These are phyloP conservation scores for Taxillus chinensis DNA, from an alignment of 164 flowering plant genomes.

Conservation along the genomic window DNA sequence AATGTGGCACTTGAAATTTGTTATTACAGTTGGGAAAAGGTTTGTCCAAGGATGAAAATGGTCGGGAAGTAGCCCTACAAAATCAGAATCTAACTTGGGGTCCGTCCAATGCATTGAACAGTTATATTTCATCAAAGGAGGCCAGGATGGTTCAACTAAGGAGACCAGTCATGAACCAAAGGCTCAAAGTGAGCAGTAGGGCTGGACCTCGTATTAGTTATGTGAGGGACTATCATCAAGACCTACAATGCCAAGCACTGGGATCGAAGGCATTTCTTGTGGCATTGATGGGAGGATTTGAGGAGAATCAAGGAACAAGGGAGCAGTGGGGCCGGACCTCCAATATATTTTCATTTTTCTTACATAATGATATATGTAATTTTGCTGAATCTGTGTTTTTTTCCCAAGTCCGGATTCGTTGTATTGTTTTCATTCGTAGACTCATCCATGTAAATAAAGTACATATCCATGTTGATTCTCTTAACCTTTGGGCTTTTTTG, in stretches of 20 bases:
- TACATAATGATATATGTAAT: no score
- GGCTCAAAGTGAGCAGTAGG: conserved; percentile 32
- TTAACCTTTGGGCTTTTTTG: background rate
- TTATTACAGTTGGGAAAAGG: conserved; percentile 58
- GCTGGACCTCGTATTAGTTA: conserved; percentile 41
- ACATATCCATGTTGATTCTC: no score
- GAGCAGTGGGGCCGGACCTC: background rate
- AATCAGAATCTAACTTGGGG: background rate
- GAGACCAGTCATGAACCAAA: conserved; percentile 5
- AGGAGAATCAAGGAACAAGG: background rate
- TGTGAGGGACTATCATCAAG: conserved; percentile 40
- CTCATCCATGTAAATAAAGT: no score
- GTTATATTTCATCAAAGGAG: background rate
- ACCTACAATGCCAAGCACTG: conserved; percentile 33
- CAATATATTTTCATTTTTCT: background rate
- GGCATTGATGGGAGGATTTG: no score
- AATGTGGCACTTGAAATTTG: background rate
- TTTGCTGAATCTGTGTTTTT: background rate
- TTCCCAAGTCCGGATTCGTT: no score
- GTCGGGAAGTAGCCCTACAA: conserved; percentile 54
- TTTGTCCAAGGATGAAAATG: conserved; percentile 53
- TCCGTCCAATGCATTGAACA: background rate
- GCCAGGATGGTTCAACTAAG: background rate
- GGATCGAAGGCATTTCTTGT: no score
- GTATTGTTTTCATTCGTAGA: no score